Evolutionary conservation across 176 grass and related monocot genomes (phyloP), one percentile per base, ranked within the genome.

Genomic region (Areca catechu): DNA sequence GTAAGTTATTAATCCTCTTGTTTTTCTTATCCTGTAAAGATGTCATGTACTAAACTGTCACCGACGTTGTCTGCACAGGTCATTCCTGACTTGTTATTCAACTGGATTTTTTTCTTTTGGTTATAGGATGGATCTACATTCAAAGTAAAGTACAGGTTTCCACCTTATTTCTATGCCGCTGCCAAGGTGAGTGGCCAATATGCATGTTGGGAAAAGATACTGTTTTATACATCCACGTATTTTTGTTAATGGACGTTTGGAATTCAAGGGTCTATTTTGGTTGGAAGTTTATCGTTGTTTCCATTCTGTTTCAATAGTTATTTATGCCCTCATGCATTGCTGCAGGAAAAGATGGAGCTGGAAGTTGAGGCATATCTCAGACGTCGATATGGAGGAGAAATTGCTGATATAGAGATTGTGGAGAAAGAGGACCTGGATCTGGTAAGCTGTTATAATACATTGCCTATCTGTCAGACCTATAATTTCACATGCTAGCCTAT

Each of bases 381-480:
- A 71, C 76, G 86, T 51, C 84, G 68, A 50, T 97, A 97, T 59
- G 83, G 91, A 88, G 80, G 80, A 20, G 56, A 89, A 80, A 91
- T 97, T 61, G 51, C 83, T 52, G 83, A 97, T 57, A 62, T 97
- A 61, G 81, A 88, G 61, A 82, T 91, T 65, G 50, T 77, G 58
- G 86, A 91, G 65, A 97, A 91, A 75, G 92, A 97, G 62, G 92
- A 97, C 80, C 78, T 97, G 20, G 77, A 91, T 78, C 73, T 97
- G 50, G 92, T 97, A 82, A 77, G 77, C 76, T 27, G 19, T 62
- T 77, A 52, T 43, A 43, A 43, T 14, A 43, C 34, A 43, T 43
- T 43, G 3, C 34, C 12, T 43, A 1, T 14, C 10, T 14, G 34
- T 12, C 9, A 14, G 1, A 43, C 7, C 34, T 43, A 43, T 43